Evolutionary conservation across 2,329 filamentous ascomycete species (phyloP).

Genomic region (Aspergillus sp.): DNA sequence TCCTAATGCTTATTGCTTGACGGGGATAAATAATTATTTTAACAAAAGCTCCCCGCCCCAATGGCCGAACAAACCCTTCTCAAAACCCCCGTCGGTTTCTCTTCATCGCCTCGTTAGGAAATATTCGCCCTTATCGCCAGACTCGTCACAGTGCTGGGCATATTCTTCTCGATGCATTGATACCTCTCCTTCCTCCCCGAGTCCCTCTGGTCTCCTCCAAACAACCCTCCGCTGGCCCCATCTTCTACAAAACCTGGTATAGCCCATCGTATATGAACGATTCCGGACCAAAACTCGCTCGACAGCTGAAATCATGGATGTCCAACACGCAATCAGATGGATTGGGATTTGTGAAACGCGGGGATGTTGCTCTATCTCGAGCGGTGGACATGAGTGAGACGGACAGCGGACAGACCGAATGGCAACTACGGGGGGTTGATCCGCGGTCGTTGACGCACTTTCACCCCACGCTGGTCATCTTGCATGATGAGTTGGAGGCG

Average conservation of each 20-base stretch:
- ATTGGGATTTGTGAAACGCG: not conserved
- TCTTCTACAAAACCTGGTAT: constrained; percentile 51
- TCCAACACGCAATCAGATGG: constrained; percentile 9
- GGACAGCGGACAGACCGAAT: constrained; percentile 1
- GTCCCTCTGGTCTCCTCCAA: constrained; percentile 38
- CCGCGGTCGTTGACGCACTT: constrained; percentile 9
- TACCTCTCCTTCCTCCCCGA: constrained; percentile 41
- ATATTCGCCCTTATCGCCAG: constrained; percentile 66
- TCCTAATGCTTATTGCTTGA: no score
- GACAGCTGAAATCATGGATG: constrained; percentile 53
- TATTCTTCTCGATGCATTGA: constrained; percentile 62
- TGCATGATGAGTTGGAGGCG: constrained; percentile 86
- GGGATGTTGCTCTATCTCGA: not conserved
- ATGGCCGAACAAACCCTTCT: not conserved
- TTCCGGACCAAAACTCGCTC: constrained; percentile 65
- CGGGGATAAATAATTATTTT: no score
- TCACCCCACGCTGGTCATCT: constrained; percentile 58
- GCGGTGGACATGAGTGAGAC: no score
- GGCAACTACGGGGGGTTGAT: constrained; percentile 15
- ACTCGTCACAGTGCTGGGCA: constrained; percentile 89
- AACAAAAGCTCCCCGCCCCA: no score
- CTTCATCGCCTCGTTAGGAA: constrained; percentile 83
- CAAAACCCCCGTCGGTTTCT: constrained; percentile 41
- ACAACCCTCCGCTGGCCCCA: constrained; percentile 38
- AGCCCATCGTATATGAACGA: constrained; percentile 80